Conservation (phyloP, 768 basidiomycete species). For the Boletus eberwhitei region DNA sequence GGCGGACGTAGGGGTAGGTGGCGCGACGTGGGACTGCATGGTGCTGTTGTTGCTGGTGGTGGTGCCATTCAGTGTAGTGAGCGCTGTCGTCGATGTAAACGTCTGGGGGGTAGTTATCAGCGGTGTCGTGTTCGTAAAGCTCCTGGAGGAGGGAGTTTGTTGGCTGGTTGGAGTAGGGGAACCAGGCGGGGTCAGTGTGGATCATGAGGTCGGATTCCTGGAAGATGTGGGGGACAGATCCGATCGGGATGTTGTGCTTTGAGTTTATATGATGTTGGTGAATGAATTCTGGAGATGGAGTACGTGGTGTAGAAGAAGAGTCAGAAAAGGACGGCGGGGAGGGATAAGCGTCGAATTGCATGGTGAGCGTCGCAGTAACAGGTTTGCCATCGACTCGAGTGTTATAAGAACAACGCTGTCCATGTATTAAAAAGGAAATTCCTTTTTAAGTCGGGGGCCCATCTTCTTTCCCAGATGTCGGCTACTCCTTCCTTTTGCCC, state of each 20-base stretch:
- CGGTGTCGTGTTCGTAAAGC: slow-evolving; percentile 60
- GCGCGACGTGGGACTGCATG: slow-evolving; percentile 51
- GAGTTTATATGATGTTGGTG: slow-evolving; percentile 25
- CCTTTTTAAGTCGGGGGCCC: slow-evolving; percentile 21
- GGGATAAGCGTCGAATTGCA: slow-evolving; percentile 63
- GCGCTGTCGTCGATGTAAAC: slow-evolving; percentile 36
- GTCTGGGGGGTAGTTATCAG: slow-evolving; percentile 37
- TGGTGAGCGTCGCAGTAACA: slow-evolving; percentile 28
- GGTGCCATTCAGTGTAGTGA: slow-evolving; percentile 35
- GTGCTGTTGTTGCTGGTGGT: slow-evolving; percentile 35
- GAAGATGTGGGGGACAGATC: slow-evolving; percentile 52
- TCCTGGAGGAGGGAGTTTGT: slow-evolving; percentile 64
- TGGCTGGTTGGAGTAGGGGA: slow-evolving; percentile 32
- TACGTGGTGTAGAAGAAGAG: slow-evolving; percentile 65
- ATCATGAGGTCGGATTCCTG: slow-evolving; percentile 37
- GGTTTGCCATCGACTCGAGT: slow-evolving; percentile 13
- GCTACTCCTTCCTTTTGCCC: slow-evolving; percentile 36
- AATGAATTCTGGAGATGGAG: slow-evolving; percentile 56
- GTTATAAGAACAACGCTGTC: slow-evolving; percentile 36
- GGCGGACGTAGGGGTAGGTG: slow-evolving; percentile 74
- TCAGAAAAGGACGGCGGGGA: slow-evolving; percentile 53
- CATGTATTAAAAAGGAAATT: slow-evolving; percentile 21
- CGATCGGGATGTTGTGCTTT: slow-evolving; percentile 39
- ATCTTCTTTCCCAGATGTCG: slow-evolving; percentile 37
- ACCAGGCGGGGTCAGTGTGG: slow-evolving; percentile 39